Conservation (phyloP, 345 rosid species). For the Eucalyptus melliodora region DNA sequence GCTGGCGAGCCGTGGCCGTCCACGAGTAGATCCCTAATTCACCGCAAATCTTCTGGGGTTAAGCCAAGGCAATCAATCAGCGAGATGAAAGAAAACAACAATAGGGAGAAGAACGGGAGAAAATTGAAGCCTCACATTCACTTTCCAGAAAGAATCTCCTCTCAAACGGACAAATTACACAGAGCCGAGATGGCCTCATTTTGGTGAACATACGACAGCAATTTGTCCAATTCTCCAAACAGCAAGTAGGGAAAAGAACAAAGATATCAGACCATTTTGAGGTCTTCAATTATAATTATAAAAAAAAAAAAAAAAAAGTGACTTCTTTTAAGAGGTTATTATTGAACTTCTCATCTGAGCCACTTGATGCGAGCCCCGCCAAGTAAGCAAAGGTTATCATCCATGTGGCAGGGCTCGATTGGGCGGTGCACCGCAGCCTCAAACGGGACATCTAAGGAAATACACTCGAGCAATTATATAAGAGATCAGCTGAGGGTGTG, state of each 20-base stretch:
- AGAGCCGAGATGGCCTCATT: not conserved
- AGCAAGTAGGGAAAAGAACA: not conserved
- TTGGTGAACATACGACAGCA: constrained; percentile 1
- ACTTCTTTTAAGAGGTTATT: constrained; percentile 11
- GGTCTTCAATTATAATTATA: not conserved
- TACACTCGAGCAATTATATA: constrained; percentile 16
- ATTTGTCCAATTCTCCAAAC: constrained; percentile 4
- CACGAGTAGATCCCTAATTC: not conserved
- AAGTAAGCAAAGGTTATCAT: constrained; percentile 18
- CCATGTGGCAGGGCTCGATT: constrained; percentile 44
- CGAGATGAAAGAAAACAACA: not conserved
- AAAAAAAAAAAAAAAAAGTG: not conserved
- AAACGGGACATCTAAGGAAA: constrained; percentile 48
- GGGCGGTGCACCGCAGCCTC: constrained; percentile 51
- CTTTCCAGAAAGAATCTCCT: constrained; percentile 5
- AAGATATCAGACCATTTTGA: not conserved
- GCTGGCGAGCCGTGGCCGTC: not conserved
- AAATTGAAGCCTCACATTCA: constrained; percentile 18
- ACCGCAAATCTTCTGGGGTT: not conserved
- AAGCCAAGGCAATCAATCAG: not conserved
- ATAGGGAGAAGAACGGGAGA: not conserved
- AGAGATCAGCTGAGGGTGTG: constrained; percentile 2
- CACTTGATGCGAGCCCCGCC: constrained; percentile 7
- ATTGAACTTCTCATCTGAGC: constrained; percentile 21
- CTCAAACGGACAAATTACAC: not conserved